Evolutionary conservation across 129 eudicot species (phyloP), one percentile per base, ranked within the genome.

Genomic region (Glebionis coronaria): DNA sequence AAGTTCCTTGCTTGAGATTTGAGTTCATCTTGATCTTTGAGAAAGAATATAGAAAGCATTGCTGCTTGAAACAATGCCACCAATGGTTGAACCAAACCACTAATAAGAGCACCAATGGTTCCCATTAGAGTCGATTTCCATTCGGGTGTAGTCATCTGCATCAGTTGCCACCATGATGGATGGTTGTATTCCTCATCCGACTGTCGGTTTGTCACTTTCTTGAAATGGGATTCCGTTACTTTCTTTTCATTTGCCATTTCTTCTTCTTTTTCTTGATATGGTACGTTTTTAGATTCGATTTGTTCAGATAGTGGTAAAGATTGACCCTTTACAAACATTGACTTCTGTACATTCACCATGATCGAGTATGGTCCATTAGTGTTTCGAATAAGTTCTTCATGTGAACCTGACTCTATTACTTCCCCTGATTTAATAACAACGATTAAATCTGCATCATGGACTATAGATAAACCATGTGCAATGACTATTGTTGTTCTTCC

Each of bases 351-450:
- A 25, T 44, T 10, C 25, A 74, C 52, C 73, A 67, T 66, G 25
- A 31, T 46, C 27, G 73, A 74, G 73, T 67, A 74, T 47, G 73
- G 42, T n/a, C 75, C 76, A 29, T 25, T 29, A 63, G 19, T 9
- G 38, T 70, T 80, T 52, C 47, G 70, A 40, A 57, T 29, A 2
- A 75, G 80, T 52, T 70, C 40, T 28, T 80, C 70, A 65, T 70
- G 84, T 38, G 84, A 75, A 64, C 81, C 77, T 12, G 71, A 61
- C 42, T 80, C 80, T 31, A 54, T 25, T 11, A 81, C 80, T 63
- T 76, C 54, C 12, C 84, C 84, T 12, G 77, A 70, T 21, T 61
- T 63, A 4, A 76, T 68, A 28, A 76, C 80, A 18, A 44, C 56
- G 2, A 76, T 51, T 12, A 63, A 16, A 47, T 69, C 80, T 15